Percentiles rank a stretch among this genome's conserved stretches.
Conservation (phyloP, 1,284 basidiomycete genomes). For the Moesziomyces sp. region DNA sequence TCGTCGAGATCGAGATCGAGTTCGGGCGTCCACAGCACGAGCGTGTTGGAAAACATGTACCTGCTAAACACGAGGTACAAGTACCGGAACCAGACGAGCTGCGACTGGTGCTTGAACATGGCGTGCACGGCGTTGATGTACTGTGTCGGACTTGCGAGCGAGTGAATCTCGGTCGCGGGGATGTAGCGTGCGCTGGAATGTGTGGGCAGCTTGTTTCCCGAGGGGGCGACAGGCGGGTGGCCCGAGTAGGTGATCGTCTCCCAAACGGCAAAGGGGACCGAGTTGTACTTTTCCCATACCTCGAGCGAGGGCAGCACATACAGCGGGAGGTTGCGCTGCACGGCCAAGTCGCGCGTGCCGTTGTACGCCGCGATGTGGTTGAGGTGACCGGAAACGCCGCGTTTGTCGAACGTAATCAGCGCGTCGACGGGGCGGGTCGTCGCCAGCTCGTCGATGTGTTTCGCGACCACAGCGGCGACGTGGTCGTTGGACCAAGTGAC, state of each 20-base stretch:
- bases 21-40: constrained; percentile 31
- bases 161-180: constrained; percentile 27
- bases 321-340: constrained; percentile 62
- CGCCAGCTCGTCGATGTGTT: constrained; percentile 71
- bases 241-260: constrained; percentile 33
- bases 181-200: background rate
- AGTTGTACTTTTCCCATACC: constrained; percentile 49
- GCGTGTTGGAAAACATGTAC: constrained; percentile 55
- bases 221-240: background rate
- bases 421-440: constrained; percentile 23
- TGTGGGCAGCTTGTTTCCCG: background rate
- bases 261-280: constrained; percentile 37
- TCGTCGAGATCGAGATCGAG: constrained; percentile 12
- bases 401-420: constrained; percentile 89
- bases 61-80: constrained; percentile 57
- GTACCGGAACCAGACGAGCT: constrained; percentile 65
- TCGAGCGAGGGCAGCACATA: constrained; percentile 40
- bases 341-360: constrained; percentile 25
- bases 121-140: constrained; percentile 48
- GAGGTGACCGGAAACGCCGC: constrained; percentile 85
- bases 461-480: constrained; percentile 75
- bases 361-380: constrained; percentile 84
- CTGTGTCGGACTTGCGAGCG: constrained; percentile 29
- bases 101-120: constrained; percentile 59
- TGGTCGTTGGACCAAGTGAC: constrained; percentile 75